phyloP scores from a whole-genome alignment of 2,329 filamentous ascomycete species.

The Monascus ruber region DNA sequence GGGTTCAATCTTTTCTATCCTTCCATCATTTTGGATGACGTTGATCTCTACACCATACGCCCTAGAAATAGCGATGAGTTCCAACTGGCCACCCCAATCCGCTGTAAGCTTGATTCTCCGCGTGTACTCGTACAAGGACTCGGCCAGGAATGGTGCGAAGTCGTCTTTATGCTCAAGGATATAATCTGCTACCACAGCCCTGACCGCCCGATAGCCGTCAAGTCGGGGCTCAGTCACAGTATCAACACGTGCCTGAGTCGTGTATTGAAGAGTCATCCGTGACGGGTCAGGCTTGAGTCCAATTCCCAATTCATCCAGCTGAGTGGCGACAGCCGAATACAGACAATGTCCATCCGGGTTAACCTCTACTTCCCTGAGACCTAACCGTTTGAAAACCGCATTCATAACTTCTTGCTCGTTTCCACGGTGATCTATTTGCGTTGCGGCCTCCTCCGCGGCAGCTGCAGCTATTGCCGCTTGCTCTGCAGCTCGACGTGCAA shows the following conservation, averaged over 20 bases:
- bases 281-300: constrained; percentile 26
- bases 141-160: constrained; percentile 79
- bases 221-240: constrained; percentile 26
- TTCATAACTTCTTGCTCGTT: constrained; percentile 62
- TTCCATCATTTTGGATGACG: constrained; percentile 71
- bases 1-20: constrained; percentile 62
- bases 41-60: constrained; percentile 70
- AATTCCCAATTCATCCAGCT: constrained; percentile 47
- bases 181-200: constrained; percentile 63
- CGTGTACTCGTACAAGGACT: constrained; percentile 62
- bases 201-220: constrained; percentile 53
- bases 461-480: constrained; percentile 56
- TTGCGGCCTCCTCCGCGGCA: constrained; percentile 64
- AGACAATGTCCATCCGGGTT: constrained; percentile 88
- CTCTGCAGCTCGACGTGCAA: constrained; percentile 81
- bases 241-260: constrained; percentile 19
- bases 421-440: constrained; percentile 60
- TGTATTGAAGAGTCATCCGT: constrained; percentile 19
- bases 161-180: constrained; percentile 65
- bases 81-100: constrained; percentile 92
- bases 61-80: constrained; percentile 72
- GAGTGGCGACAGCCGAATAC: constrained; percentile 83
- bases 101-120: constrained; percentile 71
- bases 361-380: constrained; percentile 65
- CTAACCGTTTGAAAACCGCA: constrained; percentile 50